These are phyloP conservation scores for Hypoxylon rickii DNA, from an alignment of 495 filamentous ascomycete species.

Conservation along the genomic window DNA sequence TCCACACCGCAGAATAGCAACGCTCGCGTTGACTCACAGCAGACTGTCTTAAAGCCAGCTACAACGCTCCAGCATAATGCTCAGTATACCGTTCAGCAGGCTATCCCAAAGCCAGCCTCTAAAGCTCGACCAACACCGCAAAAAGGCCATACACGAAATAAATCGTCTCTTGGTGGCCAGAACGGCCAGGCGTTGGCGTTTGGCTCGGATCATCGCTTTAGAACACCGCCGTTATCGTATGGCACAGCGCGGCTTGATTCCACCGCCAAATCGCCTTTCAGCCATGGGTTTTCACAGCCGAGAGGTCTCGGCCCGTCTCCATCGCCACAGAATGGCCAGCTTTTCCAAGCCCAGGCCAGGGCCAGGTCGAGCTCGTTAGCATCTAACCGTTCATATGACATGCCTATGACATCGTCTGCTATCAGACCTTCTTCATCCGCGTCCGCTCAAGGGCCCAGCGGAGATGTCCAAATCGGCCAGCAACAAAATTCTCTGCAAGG, in stretches of 20 bases:
- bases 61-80: slow-evolving; percentile 12
- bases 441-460: slow-evolving; percentile 31
- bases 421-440: slow-evolving; percentile 35
- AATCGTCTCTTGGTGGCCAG: slow-evolving; percentile 34
- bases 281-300: slow-evolving; percentile 37
- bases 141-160: slow-evolving; percentile 33
- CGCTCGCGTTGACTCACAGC: not conserved
- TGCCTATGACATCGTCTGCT: slow-evolving; percentile 39
- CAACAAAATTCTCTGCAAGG: slow-evolving; percentile 14
- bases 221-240: slow-evolving; percentile 41
- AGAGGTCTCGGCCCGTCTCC: slow-evolving; percentile 38
- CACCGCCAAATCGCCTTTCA: slow-evolving; percentile 37
- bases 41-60: not conserved
- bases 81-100: slow-evolving; percentile 19
- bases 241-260: slow-evolving; percentile 33
- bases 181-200: slow-evolving; percentile 27
- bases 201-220: slow-evolving; percentile 36
- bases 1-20: not conserved
- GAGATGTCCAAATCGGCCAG: slow-evolving; percentile 21
- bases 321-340: slow-evolving; percentile 37
- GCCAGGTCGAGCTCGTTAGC: slow-evolving; percentile 37
- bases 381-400: slow-evolving; percentile 40
- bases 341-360: slow-evolving; percentile 39
- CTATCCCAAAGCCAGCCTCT: slow-evolving; percentile 23
- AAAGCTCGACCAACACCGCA: slow-evolving; percentile 27